Conservation (phyloP, 306 rosid species). For the Pterocarpus macrocarpus region DNA sequence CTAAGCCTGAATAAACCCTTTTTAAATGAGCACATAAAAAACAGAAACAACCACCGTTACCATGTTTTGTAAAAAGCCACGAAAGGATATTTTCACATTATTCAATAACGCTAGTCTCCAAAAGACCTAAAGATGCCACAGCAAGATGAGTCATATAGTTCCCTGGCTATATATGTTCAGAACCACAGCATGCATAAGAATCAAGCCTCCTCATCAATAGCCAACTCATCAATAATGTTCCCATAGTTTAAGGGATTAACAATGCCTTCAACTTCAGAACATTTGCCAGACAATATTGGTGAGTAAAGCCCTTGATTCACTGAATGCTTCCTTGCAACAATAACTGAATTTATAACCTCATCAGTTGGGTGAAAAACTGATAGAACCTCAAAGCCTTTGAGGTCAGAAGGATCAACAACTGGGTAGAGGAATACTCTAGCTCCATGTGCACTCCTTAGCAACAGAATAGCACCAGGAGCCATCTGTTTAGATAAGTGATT, state of each 20-base stretch:
- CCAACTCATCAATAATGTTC: conserved; percentile 43
- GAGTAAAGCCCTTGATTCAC: conserved; percentile 40
- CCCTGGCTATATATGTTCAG: not conserved
- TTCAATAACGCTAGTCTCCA: not conserved
- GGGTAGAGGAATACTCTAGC: conserved; percentile 81
- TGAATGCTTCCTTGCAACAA: conserved; percentile 59
- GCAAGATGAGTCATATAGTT: too few relatives aligned
- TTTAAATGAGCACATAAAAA: too few relatives aligned
- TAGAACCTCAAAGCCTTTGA: conserved; percentile 72
- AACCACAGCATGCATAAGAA: not conserved
- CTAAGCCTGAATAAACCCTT: too few relatives aligned
- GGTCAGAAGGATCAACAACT: conserved; percentile 64
- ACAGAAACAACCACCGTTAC: too few relatives aligned
- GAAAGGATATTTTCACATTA: too few relatives aligned
- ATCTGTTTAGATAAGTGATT: conserved; percentile 68
- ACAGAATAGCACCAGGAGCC: conserved; percentile 68
- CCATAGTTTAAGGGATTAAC: conserved; percentile 41
- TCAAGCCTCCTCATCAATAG: conserved; percentile 39
- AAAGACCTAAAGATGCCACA: too few relatives aligned
- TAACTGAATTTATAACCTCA: conserved; percentile 75
- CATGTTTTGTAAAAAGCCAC: too few relatives aligned
- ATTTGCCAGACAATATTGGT: conserved; percentile 33
- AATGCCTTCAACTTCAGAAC: conserved; percentile 40
- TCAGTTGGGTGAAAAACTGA: conserved; percentile 79
- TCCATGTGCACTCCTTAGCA: conserved; percentile 84